These are phyloP conservation scores for Dioszegia crocea DNA, from an alignment of 768 basidiomycete species.

Conservation along the genomic window DNA sequence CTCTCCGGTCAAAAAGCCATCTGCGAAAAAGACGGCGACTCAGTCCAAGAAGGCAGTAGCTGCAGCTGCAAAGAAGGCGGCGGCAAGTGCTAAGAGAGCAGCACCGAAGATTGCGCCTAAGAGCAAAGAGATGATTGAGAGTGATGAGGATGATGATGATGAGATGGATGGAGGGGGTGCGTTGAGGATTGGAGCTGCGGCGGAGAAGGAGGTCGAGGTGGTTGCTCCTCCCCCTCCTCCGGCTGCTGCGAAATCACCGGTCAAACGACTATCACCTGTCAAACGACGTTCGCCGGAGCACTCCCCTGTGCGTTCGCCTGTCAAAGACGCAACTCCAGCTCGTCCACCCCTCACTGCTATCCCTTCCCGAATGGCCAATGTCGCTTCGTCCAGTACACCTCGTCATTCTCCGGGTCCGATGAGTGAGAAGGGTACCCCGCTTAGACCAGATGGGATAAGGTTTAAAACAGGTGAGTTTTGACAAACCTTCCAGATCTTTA, in stretches of 20 bases:
- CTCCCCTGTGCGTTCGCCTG: neutral
- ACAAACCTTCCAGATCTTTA: neutral
- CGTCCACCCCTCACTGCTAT: conserved; percentile 9
- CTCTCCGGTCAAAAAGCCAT: neutral
- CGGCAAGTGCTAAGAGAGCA: neutral
- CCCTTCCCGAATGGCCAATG: conserved; percentile 8
- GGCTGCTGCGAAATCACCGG: neutral
- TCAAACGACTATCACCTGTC: neutral
- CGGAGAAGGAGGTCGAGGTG: conserved; percentile 6
- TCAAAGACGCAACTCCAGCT: neutral
- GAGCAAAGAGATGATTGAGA: neutral
- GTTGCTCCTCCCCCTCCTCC: too few species aligned
- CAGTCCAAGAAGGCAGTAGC: neutral
- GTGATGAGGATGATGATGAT: neutral
- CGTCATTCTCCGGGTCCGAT: conserved; percentile 33
- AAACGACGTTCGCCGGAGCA: neutral
- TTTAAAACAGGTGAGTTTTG: conserved; percentile 36
- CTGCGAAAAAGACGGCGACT: neutral
- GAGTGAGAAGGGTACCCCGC: conserved; percentile 15
- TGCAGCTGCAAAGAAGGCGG: conserved; percentile 9
- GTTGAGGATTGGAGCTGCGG: neutral
- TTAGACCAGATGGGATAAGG: conserved; percentile 28
- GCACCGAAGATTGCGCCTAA: neutral
- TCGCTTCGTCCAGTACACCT: conserved; percentile 6
- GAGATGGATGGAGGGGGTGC: too few species aligned